Evolutionary conservation across 1,284 basidiomycete species (phyloP).

Genomic region (Trichosporon sp.): DNA sequence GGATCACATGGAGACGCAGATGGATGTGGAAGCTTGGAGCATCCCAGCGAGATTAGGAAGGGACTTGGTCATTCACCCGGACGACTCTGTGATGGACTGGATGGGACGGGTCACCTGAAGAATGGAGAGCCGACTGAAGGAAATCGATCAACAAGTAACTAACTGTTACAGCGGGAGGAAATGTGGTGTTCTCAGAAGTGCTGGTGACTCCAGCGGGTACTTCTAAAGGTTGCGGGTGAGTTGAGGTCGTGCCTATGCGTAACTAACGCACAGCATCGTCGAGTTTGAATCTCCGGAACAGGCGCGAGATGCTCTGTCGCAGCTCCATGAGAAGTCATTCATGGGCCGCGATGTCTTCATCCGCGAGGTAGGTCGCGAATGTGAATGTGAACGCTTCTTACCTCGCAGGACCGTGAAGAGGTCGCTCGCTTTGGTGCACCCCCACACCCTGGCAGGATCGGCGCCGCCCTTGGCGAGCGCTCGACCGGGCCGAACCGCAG

Average conservation of each 20-base stretch:
- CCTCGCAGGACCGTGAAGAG: conserved; percentile 83
- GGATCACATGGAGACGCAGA: conserved; percentile 9
- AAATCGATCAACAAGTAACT: conserved; percentile 12
- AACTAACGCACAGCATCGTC: conserved; percentile 69
- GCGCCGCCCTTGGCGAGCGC: conserved; percentile 70
- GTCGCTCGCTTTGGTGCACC: conserved; percentile 91
- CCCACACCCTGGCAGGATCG: conserved; percentile 88
- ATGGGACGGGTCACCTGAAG: conserved; percentile 18
- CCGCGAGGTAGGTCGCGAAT: conserved; percentile 69
- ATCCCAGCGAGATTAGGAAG: not conserved
- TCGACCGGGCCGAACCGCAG: conserved; percentile 63
- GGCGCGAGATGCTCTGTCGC: conserved; percentile 78
- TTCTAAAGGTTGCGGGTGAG: conserved; percentile 97
- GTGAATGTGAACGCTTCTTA: not conserved
- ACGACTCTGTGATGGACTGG: conserved; percentile 20
- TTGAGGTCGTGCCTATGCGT: conserved; percentile 33
- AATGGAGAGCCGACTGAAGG: not conserved
- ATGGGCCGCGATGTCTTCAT: conserved; percentile 93
- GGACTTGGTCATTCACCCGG: conserved; percentile 18
- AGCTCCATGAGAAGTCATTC: conserved; percentile 82
- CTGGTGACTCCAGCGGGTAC: conserved; percentile 92
- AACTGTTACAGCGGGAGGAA: conserved; percentile 70
- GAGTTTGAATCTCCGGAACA: conserved; percentile 85
- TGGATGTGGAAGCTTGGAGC: not conserved
- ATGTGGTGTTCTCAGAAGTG: conserved; percentile 98